These are phyloP conservation scores for Cyclotella atomus DNA, from an alignment of 108 stramenopile species.

Conservation along the genomic window DNA sequence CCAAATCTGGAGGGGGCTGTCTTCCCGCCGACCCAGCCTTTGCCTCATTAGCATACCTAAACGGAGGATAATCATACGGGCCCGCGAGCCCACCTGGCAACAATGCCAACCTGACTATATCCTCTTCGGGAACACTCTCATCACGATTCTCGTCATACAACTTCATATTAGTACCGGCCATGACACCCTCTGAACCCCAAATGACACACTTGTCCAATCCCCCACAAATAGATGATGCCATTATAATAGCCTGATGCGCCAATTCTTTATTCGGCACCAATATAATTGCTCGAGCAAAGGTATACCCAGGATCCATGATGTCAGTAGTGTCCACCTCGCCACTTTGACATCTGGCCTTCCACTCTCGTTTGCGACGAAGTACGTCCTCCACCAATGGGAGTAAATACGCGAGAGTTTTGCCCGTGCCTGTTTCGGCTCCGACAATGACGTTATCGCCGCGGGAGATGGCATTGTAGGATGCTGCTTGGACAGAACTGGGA, in stretches of 20 bases:
- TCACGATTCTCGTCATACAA: slow-evolving; percentile 6
- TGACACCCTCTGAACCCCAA: slow-evolving; percentile 37
- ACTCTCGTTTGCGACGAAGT: slow-evolving; percentile 59
- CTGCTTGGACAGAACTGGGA: slow-evolving; percentile 82
- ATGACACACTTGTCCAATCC: slow-evolving; percentile 49
- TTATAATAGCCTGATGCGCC: slow-evolving; percentile 84
- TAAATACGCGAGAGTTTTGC: slow-evolving; percentile 97
- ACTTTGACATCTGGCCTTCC: slow-evolving; percentile 29
- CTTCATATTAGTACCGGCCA: slow-evolving; percentile 22
- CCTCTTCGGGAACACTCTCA: slow-evolving; percentile 45
- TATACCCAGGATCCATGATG: slow-evolving; percentile 58
- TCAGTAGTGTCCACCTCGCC: not conserved
- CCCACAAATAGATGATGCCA: slow-evolving; percentile 78
- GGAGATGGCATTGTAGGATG: slow-evolving; percentile 57
- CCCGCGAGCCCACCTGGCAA: slow-evolving; percentile 80
- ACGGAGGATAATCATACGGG: slow-evolving; percentile 81
- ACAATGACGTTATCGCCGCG: slow-evolving; percentile 73
- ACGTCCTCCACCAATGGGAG: slow-evolving; percentile 87
- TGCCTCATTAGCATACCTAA: slow-evolving; percentile 59
- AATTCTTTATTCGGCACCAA: slow-evolving; percentile 92
- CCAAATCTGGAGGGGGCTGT: slow-evolving; percentile 83
- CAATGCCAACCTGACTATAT: slow-evolving; percentile 75
- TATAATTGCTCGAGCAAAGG: slow-evolving; percentile 80
- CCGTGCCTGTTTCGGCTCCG: slow-evolving; percentile 94
- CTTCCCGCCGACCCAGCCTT: slow-evolving; percentile 33